Base-by-base conservation (phyloP, 176 grass and related monocot genomes). In the Carex cristatella region DNA sequence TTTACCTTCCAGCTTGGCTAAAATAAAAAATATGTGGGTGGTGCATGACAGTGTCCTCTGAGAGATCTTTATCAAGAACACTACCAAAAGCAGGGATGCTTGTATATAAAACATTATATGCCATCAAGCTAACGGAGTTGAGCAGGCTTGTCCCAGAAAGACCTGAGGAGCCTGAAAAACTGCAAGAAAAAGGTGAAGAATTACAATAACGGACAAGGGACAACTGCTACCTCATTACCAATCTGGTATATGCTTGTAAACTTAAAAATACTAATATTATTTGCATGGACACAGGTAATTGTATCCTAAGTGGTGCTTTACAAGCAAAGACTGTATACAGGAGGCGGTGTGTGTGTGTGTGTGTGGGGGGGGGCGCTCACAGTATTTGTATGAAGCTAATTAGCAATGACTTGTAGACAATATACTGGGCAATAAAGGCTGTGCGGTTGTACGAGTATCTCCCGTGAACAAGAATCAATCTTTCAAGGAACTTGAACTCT, bases 71-170 rank as follows among this genome's bases (percentile, higher is more conserved):
- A 90, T 98, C 95, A 80, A 98, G 90, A 87, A 98, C 88, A 84
- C 80, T 90, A 63, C 89, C 88, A 85, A 93, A 83, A 49, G 92
- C 92, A 32, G 92, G 92, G 83, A 94, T 72, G 86, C 92, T 98
- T 78, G 95, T 98, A 63, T 98, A 98, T 60, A 98, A 94, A 84
- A 98, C 95, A 65, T 94, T 98, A 91, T 98, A 98, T 19, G 95
- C 95, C 95, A 94, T 98, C 79, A 93, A 86, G 79, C 92, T 94
- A 69, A 94, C 66, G 1, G 95, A 98, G 73, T 98, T 93, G 82
- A 98, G 94, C 67, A 94, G 74, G 80, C 95, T 98, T 69, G 91
- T 94, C 73, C 95, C 92, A 71, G 91, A 98, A 40, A 98, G 67
- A 83, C 95, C 92, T 33, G 95, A 94, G 6, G 83, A 89, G 81